These are phyloP conservation scores for Magnolia kwangsiensis DNA, from an alignment of 164 flowering plant species.

Conservation along the genomic window DNA sequence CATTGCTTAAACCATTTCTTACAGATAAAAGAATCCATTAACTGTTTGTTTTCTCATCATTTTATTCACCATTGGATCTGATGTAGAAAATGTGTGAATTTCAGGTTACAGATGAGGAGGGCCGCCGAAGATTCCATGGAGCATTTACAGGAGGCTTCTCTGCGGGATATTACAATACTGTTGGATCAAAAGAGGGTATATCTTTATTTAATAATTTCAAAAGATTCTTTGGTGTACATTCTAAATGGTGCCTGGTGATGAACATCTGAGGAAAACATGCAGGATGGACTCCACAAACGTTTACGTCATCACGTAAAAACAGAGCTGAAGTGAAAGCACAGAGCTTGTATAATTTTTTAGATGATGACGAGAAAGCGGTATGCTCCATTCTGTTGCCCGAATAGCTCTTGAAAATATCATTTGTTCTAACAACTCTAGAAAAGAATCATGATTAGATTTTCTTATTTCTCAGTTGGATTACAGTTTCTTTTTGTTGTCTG, in stretches of 20 bases:
- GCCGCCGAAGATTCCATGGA: constrained; percentile 90
- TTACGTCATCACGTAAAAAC: constrained; percentile 83
- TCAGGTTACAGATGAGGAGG: constrained; percentile 93
- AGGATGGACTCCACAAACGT: constrained; percentile 97
- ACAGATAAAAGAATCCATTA: background rate
- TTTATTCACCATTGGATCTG: background rate
- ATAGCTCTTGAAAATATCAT: background rate
- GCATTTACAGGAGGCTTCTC: constrained; percentile 95
- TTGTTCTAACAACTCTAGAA: background rate
- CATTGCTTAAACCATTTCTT: background rate
- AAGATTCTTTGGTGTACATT: background rate
- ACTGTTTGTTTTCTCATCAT: background rate
- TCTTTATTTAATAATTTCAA: background rate
- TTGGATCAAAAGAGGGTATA: constrained; percentile 89
- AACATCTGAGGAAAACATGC: constrained; percentile 18
- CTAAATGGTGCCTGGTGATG: background rate
- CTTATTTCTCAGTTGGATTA: background rate
- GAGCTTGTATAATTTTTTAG: constrained; percentile 65
- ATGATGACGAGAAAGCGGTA: constrained; percentile 92
- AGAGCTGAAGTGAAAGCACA: constrained; percentile 81
- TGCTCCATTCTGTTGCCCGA: constrained; percentile 16
- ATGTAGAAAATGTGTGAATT: constrained; percentile 8
- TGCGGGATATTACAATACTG: constrained; percentile 89
- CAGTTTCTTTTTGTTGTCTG: background rate
- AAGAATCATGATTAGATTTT: background rate